A percentile compares a stretch with the other conserved stretches of the same genome.
Conservation (phyloP, 345 rosid species). For the Gynandropsis gynandra region DNA sequence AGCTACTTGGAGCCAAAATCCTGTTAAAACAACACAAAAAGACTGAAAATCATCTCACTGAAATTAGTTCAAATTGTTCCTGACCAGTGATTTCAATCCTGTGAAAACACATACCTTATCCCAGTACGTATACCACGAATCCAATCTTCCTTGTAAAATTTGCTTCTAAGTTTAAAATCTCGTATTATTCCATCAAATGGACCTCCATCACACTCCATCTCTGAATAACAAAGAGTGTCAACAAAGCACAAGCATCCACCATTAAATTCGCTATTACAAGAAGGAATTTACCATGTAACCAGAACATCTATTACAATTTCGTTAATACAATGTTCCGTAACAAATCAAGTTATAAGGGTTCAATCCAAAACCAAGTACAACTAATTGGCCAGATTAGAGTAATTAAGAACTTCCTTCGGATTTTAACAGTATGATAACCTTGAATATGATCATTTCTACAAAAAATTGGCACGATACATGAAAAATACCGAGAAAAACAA, state of each 20-base stretch:
- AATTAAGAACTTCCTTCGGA: too few relatives aligned
- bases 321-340: not conserved
- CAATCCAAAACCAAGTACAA: too few relatives aligned
- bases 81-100: not conserved
- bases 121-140: slow-evolving; percentile 36
- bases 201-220: slow-evolving; percentile 41
- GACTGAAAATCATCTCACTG: slow-evolving; percentile 1
- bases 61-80: not conserved
- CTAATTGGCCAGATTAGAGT: too few relatives aligned
- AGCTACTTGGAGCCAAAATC: slow-evolving; percentile 64
- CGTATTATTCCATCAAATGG: slow-evolving; percentile 63
- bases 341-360: too few relatives aligned
- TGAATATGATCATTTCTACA: too few relatives aligned
- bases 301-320: not conserved
- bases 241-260: slow-evolving; percentile 3
- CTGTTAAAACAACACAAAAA: slow-evolving; percentile 25
- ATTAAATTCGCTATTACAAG: not conserved
- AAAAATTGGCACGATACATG: too few relatives aligned
- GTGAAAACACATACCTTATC: slow-evolving; percentile 36
- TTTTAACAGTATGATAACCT: too few relatives aligned
- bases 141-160: slow-evolving; percentile 71
- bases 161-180: slow-evolving; percentile 53
- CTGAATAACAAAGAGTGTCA: slow-evolving; percentile 19
- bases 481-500: too few relatives aligned
- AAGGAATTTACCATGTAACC: not conserved